Evolutionary conservation across 1,284 basidiomycete species (phyloP), one percentile per base, ranked within the genome.

Genomic region (Filobasidium uniguttulatum): DNA sequence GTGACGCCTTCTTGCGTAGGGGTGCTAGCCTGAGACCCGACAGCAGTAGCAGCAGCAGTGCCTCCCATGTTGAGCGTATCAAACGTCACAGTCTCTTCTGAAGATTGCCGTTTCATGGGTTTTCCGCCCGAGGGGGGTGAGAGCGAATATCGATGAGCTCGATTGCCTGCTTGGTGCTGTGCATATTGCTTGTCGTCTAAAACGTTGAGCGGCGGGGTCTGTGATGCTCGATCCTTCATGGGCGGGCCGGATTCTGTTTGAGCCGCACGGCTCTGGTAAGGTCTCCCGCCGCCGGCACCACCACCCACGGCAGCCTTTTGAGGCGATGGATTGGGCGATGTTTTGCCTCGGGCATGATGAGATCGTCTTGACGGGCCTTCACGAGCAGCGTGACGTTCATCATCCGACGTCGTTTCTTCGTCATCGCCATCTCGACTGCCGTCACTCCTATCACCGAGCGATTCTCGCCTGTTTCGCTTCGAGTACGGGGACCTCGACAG

Each of bases 381-480:
- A 33, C 22, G 31, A 0, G 46, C 25, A n/a, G 9, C 33, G 23
- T 49, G 49, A 19, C 36, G 41, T 22, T 47, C 52, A 37, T 44
- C 46, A 3, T 49, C 52, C 37, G 48, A 52, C 37, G 56, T 55
- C 12, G 70, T 67, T n/a, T 73, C 80, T 41, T 81, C 79, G n/a
- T 77, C 78, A 52, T 85, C 83, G 53, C 83, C 84, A 59, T 86
- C 85, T 52, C 83, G 77, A 59, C 82, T 84, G 75, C 53, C 77
- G 75, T 70, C 75, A 28, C 55, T 55, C 31, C 40, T 34, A 1
- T 28, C 23, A 14, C 29, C 40, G 3, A 26, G 9, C 22, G 38
- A n/a, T 20, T 26, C 8, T 53, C 55, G 36, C 30, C 44, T 25
- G 29, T 63, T 44, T 69, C 75, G 60, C 62, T 69, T 56, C 64